Evolutionary conservation across 768 basidiomycete genomes (phyloP).

Genomic region (Nidularia sp.): DNA sequence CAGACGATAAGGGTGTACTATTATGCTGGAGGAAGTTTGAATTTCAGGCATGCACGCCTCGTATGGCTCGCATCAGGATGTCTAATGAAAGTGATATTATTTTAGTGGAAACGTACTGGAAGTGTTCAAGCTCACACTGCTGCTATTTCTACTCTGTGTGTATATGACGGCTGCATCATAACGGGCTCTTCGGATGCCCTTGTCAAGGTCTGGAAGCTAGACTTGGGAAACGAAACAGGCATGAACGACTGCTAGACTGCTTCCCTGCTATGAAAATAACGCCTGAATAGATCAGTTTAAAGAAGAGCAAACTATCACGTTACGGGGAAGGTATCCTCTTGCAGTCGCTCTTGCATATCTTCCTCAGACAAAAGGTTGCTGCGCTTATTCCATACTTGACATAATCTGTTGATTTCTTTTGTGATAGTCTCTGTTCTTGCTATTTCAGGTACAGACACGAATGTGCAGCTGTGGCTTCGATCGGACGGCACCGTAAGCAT

Average conservation of each 20-base stretch:
- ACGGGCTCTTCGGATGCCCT: conserved; percentile 83
- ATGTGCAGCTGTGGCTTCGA: conserved; percentile 74
- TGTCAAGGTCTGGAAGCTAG: conserved; percentile 70
- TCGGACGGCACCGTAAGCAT: conserved; percentile 50
- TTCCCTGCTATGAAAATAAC: too few relatives aligned
- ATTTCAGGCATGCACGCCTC: conserved; percentile 32
- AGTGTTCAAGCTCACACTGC: conserved; percentile 59
- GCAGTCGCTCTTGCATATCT: conserved; percentile 60
- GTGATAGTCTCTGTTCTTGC: conserved; percentile 65
- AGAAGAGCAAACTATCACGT: conserved; percentile 53
- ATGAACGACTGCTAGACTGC: too few relatives aligned
- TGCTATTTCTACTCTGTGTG: conserved; percentile 66
- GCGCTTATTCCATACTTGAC: conserved; percentile 5
- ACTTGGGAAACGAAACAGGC: conserved; percentile 23
- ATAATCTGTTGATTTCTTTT: conserved; percentile 2
- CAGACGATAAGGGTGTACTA: conserved; percentile 72
- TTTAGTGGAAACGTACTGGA: conserved; percentile 53
- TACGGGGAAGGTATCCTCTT: conserved; percentile 73
- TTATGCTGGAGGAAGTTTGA: conserved; percentile 54
- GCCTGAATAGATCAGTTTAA: conserved; percentile 28
- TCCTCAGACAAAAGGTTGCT: conserved; percentile 62
- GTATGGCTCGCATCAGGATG: conserved; percentile 7
- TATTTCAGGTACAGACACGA: conserved; percentile 76
- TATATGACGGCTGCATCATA: conserved; percentile 44
- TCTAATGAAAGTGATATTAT: conserved; percentile 14